Conservation (phyloP, 108 stramenopile species). For the Cylindrotheca fusiformis region DNA sequence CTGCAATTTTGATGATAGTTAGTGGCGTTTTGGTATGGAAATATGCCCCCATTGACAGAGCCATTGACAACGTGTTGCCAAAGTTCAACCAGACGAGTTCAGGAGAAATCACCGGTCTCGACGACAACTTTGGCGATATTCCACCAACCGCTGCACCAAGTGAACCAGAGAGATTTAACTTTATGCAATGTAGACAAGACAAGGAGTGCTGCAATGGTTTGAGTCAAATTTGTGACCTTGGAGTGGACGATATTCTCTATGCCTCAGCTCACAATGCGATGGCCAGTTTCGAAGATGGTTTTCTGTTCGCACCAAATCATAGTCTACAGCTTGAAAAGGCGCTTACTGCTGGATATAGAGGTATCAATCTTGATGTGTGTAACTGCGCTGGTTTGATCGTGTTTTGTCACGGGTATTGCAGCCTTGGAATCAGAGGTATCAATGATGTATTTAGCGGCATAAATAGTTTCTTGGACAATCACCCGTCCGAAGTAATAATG, state of each 20-base stretch:
- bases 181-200: conserved; percentile 19
- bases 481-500: conserved; percentile 59
- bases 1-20: conserved; percentile 3
- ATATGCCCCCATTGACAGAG: conserved; percentile 29
- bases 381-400: conserved; percentile 48
- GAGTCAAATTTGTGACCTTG: conserved; percentile 47
- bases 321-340: conserved; percentile 52
- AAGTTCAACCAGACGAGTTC: conserved; percentile 13
- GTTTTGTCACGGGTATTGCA: conserved; percentile 61
- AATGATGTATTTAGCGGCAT: conserved; percentile 45
- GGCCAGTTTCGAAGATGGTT: conserved; percentile 45
- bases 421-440: conserved; percentile 49
- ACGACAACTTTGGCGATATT: neutral
- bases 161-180: conserved; percentile 4
- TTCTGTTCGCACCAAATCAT: conserved; percentile 53
- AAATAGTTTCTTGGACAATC: conserved; percentile 43
- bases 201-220: conserved; percentile 66
- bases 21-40: conserved; percentile 27
- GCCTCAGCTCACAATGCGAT: conserved; percentile 69
- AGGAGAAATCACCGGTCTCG: neutral
- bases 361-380: conserved; percentile 63
- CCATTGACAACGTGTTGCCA: conserved; percentile 22
- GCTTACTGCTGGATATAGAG: conserved; percentile 66
- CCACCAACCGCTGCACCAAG: conserved; percentile 18
- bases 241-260: conserved; percentile 56